A percentile compares a stretch with the other conserved stretches of the same genome.
phyloP scores from a whole-genome alignment of 768 basidiomycete species.

The Trametes elegans region DNA sequence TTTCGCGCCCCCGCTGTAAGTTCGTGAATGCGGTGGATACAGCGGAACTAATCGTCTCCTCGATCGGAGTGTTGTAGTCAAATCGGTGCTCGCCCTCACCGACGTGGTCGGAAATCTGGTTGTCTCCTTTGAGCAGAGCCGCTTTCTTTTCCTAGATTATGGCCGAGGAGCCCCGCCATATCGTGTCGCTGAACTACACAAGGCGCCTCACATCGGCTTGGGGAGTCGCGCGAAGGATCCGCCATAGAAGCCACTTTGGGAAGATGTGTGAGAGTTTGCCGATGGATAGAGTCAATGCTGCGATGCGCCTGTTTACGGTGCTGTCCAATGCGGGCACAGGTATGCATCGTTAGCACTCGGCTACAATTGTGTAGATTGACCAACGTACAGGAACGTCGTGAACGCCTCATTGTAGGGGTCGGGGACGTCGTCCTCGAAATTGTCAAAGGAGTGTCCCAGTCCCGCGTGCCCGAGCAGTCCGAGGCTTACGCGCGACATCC shows the following conservation, averaged over 20 bases:
- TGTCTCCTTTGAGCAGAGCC: no score
- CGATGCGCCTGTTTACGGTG: background rate
- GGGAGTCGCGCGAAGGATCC: no score
- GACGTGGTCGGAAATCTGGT: no score
- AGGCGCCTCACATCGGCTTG: no score
- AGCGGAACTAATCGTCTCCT: slow-evolving; percentile 30
- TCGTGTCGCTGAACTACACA: no score
- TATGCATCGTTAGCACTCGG: background rate
- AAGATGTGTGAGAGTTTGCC: slow-evolving; percentile 10
- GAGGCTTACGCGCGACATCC: slow-evolving; percentile 26
- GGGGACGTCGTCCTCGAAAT: slow-evolving; percentile 10
- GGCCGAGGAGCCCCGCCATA: no score
- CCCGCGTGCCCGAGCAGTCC: slow-evolving; percentile 27
- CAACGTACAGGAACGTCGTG: slow-evolving; percentile 23
- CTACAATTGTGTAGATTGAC: background rate
- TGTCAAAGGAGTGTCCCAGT: slow-evolving; percentile 28
- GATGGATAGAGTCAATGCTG: slow-evolving; percentile 7
- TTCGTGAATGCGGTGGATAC: no score
- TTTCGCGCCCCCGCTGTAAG: no score
- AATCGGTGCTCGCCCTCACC: no score
- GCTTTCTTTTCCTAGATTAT: no score
- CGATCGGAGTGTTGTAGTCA: slow-evolving; percentile 39
- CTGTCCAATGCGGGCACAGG: slow-evolving; percentile 25
- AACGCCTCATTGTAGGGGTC: slow-evolving; percentile 24
- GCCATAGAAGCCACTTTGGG: no score